Conservation (phyloP, 257 asterid species). For the Solanum clarkiae region DNA sequence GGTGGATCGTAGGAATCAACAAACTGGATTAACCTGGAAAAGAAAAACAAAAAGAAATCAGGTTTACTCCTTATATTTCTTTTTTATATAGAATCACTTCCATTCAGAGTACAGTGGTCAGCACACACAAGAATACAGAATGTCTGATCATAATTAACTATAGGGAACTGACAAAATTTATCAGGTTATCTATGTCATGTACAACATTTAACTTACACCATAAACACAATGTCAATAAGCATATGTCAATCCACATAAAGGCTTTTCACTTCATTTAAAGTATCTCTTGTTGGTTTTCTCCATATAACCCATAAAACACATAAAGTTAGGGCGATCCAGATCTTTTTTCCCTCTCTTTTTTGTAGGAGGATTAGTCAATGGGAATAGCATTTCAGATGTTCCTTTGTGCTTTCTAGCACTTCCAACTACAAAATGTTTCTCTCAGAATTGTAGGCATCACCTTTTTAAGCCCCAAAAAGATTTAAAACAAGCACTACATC, state of each 20-base stretch:
- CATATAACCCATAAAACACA: not conserved
- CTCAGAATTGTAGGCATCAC: not conserved
- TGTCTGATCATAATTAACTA: not conserved
- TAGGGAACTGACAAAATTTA: not conserved
- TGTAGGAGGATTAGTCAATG: not conserved
- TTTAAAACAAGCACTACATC: not conserved
- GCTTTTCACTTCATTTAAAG: not conserved
- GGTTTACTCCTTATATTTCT: slow-evolving; percentile 3
- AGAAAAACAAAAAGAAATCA: slow-evolving; percentile 7
- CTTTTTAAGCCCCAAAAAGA: not conserved
- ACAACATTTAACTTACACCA: not conserved
- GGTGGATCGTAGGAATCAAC: slow-evolving; percentile 97
- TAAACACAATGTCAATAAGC: not conserved
- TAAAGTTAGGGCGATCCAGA: not conserved
- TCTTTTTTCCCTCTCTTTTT: not conserved
- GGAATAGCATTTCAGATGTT: not conserved
- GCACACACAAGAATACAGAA: not conserved
- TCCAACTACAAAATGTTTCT: not conserved
- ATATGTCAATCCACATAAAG: not conserved
- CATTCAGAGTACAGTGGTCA: not conserved
- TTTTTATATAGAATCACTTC: not conserved
- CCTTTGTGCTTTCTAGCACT: not conserved
- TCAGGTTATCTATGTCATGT: not conserved
- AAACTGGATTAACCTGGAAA: slow-evolving; percentile 78
- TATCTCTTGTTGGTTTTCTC: not conserved